phyloP scores from a whole-genome alignment of 2,329 filamentous ascomycete genomes.

The Colletotrichum agaves region DNA sequence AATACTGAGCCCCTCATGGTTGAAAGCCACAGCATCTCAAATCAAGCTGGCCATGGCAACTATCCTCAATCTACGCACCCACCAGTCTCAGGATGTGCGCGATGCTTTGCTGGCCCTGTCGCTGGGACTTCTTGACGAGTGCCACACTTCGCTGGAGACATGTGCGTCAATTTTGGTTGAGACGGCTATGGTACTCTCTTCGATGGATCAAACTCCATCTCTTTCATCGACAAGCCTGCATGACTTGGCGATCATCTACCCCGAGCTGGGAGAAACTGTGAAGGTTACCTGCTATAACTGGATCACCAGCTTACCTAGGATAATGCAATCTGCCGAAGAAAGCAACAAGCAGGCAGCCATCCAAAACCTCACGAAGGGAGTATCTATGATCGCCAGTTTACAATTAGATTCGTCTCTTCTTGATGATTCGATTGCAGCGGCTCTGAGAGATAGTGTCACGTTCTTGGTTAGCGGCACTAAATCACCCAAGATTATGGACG shows the following conservation, averaged over 20 bases:
- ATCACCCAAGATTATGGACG: constrained; percentile 45
- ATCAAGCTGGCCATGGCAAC: constrained; percentile 85
- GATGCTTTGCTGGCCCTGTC: constrained; percentile 77
- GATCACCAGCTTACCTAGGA: constrained; percentile 80
- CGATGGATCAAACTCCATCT: constrained; percentile 54
- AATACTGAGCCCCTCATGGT: constrained; percentile 69
- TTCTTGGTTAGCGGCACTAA: constrained; percentile 51
- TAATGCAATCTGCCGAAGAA: constrained; percentile 88
- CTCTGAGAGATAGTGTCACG: constrained; percentile 79
- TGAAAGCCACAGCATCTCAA: constrained; percentile 82
- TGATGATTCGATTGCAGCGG: constrained; percentile 72
- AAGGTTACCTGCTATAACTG: constrained; percentile 82
- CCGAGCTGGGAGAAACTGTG: constrained; percentile 70
- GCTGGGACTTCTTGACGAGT: constrained; percentile 80
- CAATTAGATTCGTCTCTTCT: constrained; percentile 74
- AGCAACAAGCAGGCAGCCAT: constrained; percentile 78
- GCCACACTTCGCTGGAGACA: constrained; percentile 76
- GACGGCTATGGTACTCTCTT: constrained; percentile 77
- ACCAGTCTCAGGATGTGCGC: constrained; percentile 76
- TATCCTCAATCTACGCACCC: constrained; percentile 78
- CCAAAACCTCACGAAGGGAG: constrained; percentile 79
- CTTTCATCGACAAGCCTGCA: constrained; percentile 63
- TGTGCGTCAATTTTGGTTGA: constrained; percentile 81
- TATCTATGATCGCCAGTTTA: constrained; percentile 71
- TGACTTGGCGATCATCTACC: constrained; percentile 71